Evolutionary conservation across 2,329 filamentous ascomycete genomes (phyloP).

Genomic region (Aureobasidium pullulans): DNA sequence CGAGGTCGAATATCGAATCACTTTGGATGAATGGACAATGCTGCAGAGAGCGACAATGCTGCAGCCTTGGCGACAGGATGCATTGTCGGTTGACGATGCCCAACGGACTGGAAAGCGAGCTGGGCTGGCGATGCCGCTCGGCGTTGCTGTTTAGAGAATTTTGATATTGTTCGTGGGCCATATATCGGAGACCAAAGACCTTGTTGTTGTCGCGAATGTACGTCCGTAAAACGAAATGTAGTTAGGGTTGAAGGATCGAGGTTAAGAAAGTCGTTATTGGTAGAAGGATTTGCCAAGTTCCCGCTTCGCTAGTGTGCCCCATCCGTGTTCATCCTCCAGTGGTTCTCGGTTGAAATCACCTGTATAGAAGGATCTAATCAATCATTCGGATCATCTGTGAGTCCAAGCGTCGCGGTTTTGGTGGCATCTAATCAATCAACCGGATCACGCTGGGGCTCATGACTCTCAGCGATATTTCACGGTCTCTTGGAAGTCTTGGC

Average conservation of each 20-base stretch:
- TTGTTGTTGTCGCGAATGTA: too few relatives aligned
- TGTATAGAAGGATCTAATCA: not conserved
- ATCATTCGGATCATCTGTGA: not conserved
- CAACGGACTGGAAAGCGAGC: not conserved
- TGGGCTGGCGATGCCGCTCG: not conserved
- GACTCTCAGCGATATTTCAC: not conserved
- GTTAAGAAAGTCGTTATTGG: not conserved
- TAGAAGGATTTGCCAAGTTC: not conserved
- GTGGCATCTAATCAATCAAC: not conserved
- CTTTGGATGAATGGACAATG: not conserved
- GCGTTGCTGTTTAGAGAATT: not conserved
- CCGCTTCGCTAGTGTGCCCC: not conserved
- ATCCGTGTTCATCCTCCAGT: not conserved
- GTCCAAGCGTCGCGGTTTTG: not conserved
- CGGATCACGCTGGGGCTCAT: not conserved
- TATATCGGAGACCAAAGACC: too few relatives aligned
- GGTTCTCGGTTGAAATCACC: not conserved
- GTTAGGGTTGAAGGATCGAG: not conserved
- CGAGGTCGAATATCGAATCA: not conserved
- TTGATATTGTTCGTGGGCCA: too few relatives aligned
- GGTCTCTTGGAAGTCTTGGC: not conserved
- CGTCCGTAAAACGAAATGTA: too few relatives aligned
- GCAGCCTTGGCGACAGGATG: not conserved
- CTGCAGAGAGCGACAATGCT: not conserved
- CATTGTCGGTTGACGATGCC: not conserved